Evolutionary conservation across 495 filamentous ascomycete genomes (phyloP).

Genomic region (Xylaria castorea): DNA sequence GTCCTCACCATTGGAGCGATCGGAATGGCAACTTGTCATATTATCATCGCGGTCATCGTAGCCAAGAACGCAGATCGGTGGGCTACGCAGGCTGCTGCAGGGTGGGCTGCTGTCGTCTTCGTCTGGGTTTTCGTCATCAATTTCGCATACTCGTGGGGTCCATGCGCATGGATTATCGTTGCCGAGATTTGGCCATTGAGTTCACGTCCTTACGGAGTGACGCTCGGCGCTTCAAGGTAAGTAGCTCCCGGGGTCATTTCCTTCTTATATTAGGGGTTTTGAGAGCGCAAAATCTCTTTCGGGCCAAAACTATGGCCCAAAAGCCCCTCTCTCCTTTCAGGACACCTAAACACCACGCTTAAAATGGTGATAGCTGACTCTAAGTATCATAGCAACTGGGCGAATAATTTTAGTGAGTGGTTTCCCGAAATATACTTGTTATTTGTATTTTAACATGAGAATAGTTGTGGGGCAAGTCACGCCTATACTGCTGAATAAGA

Average conservation of each 20-base stretch:
- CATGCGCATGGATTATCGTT: slow-evolving; percentile 74
- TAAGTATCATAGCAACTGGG: slow-evolving; percentile 49
- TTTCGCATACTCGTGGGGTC: slow-evolving; percentile 80
- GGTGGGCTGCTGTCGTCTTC: slow-evolving; percentile 80
- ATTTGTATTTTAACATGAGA: slow-evolving; percentile 6
- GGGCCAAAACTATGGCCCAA: neutral
- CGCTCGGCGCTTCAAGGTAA: slow-evolving; percentile 64
- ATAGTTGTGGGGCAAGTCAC: slow-evolving; percentile 73
- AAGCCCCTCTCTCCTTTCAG: neutral
- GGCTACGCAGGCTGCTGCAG: slow-evolving; percentile 64
- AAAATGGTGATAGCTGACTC: neutral
- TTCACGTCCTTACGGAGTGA: slow-evolving; percentile 75
- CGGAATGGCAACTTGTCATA: slow-evolving; percentile 67
- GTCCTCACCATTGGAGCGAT: slow-evolving; percentile 63
- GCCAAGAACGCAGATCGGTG: slow-evolving; percentile 68
- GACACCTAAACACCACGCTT: neutral
- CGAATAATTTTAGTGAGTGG: slow-evolving; percentile 56
- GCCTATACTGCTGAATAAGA: slow-evolving; percentile 72
- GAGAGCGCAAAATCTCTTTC: neutral
- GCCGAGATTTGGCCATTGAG: slow-evolving; percentile 80
- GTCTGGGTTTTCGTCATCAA: slow-evolving; percentile 85
- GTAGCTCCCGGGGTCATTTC: neutral
- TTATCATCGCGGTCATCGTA: slow-evolving; percentile 77
- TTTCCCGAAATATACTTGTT: neutral
- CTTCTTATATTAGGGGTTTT: neutral